These are phyloP conservation scores for Acanthamoeba castellanii DNA, from an alignment of 208 protist genomes.

Conservation along the genomic window DNA sequence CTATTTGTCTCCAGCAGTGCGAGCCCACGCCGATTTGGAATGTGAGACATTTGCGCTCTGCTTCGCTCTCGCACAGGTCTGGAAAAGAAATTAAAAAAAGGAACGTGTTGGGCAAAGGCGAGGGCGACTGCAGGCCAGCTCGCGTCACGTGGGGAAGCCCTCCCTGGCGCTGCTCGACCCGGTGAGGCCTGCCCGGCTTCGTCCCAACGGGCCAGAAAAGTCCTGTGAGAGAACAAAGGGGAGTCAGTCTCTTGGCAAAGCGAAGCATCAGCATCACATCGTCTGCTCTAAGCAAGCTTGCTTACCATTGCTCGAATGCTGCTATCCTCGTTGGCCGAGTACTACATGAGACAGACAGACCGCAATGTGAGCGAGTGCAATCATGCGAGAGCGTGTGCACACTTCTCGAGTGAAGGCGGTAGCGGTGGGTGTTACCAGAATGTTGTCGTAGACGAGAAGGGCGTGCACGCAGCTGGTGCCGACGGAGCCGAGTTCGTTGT, in stretches of 20 bases:
- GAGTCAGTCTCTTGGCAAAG: no score
- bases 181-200: background rate
- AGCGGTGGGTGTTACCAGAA: background rate
- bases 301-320: slow-evolving; percentile 24
- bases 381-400: background rate
- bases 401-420: no score
- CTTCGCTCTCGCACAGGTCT: no score
- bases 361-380: background rate
- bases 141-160: background rate
- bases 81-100: no score
- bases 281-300: background rate
- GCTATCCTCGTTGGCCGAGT: slow-evolving; percentile 32
- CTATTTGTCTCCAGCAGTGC: no score
- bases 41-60: background rate
- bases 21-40: background rate
- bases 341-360: background rate
- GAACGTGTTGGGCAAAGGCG: background rate
- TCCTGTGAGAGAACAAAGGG: background rate
- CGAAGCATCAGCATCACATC: no score
- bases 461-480: slow-evolving; percentile 57
- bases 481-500: background rate
- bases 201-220: slow-evolving; percentile 19
- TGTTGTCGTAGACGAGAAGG: slow-evolving; percentile 11
- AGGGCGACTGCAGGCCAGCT: background rate
- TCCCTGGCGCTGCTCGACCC: background rate